A percentile compares a stretch with the other conserved stretches of the same genome.
Conservation (phyloP, 2,329 filamentous ascomycete genomes). For the Talaromyces sp. region DNA sequence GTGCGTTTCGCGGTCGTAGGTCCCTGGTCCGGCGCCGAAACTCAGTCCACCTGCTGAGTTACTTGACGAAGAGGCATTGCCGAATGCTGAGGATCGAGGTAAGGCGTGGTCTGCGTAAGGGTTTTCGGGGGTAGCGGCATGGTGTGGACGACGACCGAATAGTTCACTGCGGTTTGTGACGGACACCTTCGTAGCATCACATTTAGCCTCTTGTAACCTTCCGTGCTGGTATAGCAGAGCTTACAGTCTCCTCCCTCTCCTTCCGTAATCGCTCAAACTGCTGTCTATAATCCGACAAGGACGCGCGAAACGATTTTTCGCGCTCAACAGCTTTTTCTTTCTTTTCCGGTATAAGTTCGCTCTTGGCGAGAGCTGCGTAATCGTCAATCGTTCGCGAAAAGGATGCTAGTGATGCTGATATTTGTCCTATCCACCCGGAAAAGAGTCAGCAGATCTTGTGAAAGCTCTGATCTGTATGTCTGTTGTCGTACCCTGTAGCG, state of each 20-base stretch:
- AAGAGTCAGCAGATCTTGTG: not conserved
- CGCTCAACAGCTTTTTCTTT: slow-evolving; percentile 86
- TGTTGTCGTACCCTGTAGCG: slow-evolving; percentile 53
- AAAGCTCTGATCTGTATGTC: not conserved
- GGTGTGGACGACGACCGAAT: slow-evolving; percentile 77
- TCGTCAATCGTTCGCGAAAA: slow-evolving; percentile 90
- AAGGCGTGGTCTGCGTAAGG: slow-evolving; percentile 70
- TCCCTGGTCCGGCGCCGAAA: slow-evolving; percentile 47
- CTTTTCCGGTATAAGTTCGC: slow-evolving; percentile 86
- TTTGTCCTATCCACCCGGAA: slow-evolving; percentile 54
- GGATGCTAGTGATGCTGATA: slow-evolving; percentile 73
- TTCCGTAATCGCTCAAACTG: slow-evolving; percentile 76
- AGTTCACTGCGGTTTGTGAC: slow-evolving; percentile 75
- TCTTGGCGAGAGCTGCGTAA: slow-evolving; percentile 78
- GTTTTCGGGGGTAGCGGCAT: slow-evolving; percentile 80
- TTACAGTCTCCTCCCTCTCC: slow-evolving; percentile 69
- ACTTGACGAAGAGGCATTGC: slow-evolving; percentile 28
- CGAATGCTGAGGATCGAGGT: slow-evolving; percentile 43
- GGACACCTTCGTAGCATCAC: slow-evolving; percentile 42
- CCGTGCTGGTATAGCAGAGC: slow-evolving; percentile 18
- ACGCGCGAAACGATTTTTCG: slow-evolving; percentile 77
- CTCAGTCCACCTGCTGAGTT: slow-evolving; percentile 34
- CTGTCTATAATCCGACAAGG: slow-evolving; percentile 74
- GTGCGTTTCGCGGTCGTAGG: slow-evolving; percentile 71
- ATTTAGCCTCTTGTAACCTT: slow-evolving; percentile 11